Percentiles rank a stretch among this genome's conserved stretches.
phyloP scores from a whole-genome alignment of 78 protist genomes.

The Guillardia theta region DNA sequence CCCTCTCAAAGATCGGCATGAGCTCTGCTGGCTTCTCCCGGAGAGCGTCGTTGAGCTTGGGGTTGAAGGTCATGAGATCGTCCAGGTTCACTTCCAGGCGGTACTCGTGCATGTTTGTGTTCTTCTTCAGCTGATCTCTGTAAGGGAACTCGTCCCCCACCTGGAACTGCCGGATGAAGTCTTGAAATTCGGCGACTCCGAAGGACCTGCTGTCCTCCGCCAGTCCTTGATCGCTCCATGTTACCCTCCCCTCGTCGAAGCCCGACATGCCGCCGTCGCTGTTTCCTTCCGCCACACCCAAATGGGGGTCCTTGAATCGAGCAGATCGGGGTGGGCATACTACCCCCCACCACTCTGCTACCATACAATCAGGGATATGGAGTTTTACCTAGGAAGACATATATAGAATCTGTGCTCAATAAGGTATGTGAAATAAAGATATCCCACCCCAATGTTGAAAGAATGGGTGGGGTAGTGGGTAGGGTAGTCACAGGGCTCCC shows the following conservation, averaged over 20 bases:
- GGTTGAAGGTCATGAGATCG: neutral
- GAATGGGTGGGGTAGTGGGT: no score
- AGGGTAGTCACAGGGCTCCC: no score
- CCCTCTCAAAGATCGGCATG: neutral
- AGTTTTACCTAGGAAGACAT: no score
- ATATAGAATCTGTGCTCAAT: no score
- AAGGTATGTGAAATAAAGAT: no score
- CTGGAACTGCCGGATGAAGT: slow-evolving; percentile 39
- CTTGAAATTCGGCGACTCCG: neutral
- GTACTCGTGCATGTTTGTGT: neutral
- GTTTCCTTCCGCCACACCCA: no score
- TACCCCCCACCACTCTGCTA: no score
- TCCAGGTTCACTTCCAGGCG: neutral
- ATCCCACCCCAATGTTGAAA: no score
- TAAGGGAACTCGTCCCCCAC: neutral
- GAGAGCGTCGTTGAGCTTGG: neutral
- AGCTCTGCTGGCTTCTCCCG: neutral
- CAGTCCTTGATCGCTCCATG: neutral
- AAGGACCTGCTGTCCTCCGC: neutral
- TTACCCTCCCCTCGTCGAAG: neutral
- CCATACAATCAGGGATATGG: no score
- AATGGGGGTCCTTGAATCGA: no score
- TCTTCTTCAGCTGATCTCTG: neutral
- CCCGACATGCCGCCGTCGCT: no score
- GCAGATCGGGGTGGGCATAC: no score